Evolutionary conservation across 306 rosid species (phyloP).

Genomic region (Abrus pulchellus): DNA sequence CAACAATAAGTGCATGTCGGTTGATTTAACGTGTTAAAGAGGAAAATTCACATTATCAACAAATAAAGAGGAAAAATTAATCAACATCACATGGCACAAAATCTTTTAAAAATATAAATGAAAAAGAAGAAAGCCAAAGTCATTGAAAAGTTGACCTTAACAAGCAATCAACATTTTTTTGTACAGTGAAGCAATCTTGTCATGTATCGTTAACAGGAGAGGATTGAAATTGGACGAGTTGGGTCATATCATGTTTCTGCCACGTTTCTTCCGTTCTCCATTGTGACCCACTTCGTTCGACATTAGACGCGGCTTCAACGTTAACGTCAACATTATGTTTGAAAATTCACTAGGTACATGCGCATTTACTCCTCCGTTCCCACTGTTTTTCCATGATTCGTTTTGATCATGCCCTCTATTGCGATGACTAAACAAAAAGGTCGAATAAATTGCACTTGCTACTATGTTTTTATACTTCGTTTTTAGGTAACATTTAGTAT

Average conservation of each 20-base stretch:
- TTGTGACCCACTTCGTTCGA: conserved; percentile 16
- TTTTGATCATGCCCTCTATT: conserved; percentile 5
- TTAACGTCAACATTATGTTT: conserved; percentile 16
- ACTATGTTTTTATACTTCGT: neutral
- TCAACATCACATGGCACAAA: neutral
- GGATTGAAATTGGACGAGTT: conserved; percentile 29
- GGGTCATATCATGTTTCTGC: conserved; percentile 21
- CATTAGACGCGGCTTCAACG: neutral
- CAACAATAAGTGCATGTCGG: neutral
- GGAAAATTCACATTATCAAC: neutral
- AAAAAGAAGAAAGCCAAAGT: conserved; percentile 21
- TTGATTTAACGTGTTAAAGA: neutral
- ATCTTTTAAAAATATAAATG: neutral
- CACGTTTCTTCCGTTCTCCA: conserved; percentile 28
- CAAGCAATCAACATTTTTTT: conserved; percentile 11
- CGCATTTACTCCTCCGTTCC: neutral
- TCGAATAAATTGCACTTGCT: neutral
- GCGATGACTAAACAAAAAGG: neutral
- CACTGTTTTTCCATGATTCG: neutral
- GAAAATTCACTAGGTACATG: neutral
- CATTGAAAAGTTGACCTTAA: conserved; percentile 37
- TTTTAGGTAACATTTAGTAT: no score
- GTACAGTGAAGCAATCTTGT: neutral
- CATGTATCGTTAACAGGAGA: neutral
- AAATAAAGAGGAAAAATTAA: neutral